phyloP scores from a whole-genome alignment of 2,329 filamentous ascomycete genomes.

The Gnomoniopsis smithogilvyi region DNA sequence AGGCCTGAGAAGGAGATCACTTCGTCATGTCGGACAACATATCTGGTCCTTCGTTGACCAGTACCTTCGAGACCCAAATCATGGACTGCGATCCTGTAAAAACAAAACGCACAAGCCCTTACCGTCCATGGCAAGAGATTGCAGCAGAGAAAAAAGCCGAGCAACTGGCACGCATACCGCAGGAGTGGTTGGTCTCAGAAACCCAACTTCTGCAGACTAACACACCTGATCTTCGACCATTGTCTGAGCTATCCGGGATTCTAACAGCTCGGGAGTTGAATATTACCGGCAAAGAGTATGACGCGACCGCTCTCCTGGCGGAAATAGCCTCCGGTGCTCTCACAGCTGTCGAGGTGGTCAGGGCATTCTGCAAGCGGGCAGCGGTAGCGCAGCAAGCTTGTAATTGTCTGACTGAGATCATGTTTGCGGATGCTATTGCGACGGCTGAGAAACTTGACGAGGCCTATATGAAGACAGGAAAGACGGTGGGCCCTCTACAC shows the following conservation, averaged over 20 bases:
- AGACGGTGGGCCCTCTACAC: slow-evolving; percentile 30
- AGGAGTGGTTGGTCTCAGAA: background rate
- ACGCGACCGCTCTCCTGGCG: background rate
- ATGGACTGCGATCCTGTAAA: background rate
- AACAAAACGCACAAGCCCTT: background rate
- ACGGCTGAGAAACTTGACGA: slow-evolving; percentile 20
- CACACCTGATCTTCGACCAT: background rate
- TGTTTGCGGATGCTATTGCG: slow-evolving; percentile 32
- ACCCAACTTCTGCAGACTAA: background rate
- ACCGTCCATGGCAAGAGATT: slow-evolving; percentile 4
- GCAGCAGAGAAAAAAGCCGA: background rate
- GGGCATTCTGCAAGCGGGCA: slow-evolving; percentile 20
- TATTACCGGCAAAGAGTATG: background rate
- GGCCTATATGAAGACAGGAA: background rate
- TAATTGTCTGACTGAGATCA: slow-evolving; percentile 35
- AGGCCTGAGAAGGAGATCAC: background rate
- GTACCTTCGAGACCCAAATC: background rate
- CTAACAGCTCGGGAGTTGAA: slow-evolving; percentile 1
- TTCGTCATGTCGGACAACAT: background rate
- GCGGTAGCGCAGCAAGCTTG: slow-evolving; percentile 28
- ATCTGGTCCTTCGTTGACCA: background rate
- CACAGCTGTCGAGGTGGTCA: slow-evolving; percentile 14
- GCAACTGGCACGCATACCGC: slow-evolving; percentile 1
- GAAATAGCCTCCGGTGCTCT: background rate
- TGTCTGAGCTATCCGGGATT: background rate